Base-by-base conservation (phyloP, 176 grass and related monocot species). In the Raddia guianensis region DNA sequence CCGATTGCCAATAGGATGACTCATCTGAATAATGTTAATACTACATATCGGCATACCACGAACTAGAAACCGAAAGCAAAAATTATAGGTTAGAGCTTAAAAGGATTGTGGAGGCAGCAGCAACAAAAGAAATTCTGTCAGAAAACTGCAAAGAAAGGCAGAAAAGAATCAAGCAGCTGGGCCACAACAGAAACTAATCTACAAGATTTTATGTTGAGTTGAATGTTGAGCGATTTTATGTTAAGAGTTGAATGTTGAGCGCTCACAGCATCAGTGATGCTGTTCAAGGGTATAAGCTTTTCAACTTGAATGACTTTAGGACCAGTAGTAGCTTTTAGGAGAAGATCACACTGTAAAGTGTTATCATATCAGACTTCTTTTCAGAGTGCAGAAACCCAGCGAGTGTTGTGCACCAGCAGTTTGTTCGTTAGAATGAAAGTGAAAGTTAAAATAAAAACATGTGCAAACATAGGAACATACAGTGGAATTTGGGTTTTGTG, bases 241-340 rank as follows among this genome's bases (percentile, higher is more conserved):
- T 66, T 12, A 27, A 27, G 63, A 13, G 8, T 42, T 12, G 1
- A 80, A 73, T 49, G 43, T 85, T 66, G 49, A 92, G 85, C 62
- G 62, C 73, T 50, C 27, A 54, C 13, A 86, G 49, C 48, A 83
- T 49, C 33, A 79, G 64, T 49, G 46, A 55, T 56, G 45, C 49
- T 53, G 68, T 73, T 53, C 69, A 60, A 75, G 27, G 66, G 12
- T 69, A 42, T 12, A 73, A 55, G 45, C 42, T 68, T 35, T 91
- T 86, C 57, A 61, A 78, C 56, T 68, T 80, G 20, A 88, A 94
- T 37, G 59, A 45, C 44, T 80, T 85, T 46, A 83, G 70, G 18
- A 50, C 13, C 49, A 50, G 12, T 12, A 50, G 13, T 4, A 3
- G 3, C 46, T 65, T 77, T 78, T 42, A 49, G 8, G 16, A 18